phyloP scores from a whole-genome alignment of 768 basidiomycete species.

The Leccinum uliginosum region DNA sequence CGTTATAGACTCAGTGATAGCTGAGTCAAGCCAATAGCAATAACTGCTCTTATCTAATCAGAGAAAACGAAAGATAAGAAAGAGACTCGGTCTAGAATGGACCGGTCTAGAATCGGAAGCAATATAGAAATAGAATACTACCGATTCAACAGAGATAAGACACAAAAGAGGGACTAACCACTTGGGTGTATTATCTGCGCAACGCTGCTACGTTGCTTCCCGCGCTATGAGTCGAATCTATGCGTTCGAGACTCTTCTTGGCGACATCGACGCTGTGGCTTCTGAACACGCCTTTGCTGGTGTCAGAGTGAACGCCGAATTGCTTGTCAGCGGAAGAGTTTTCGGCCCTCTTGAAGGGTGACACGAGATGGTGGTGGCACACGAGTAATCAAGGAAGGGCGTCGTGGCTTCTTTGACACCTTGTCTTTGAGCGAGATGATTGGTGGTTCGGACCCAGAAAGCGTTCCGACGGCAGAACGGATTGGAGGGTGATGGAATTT shows the following conservation, averaged over 20 bases:
- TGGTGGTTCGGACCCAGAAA: neutral
- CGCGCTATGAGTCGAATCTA: slow-evolving; percentile 48
- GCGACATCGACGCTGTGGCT: slow-evolving; percentile 30
- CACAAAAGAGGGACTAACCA: slow-evolving; percentile 37
- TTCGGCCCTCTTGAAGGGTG: slow-evolving; percentile 19
- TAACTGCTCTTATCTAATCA: too few relatives aligned
- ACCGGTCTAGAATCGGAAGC: too few relatives aligned
- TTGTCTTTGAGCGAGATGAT: neutral
- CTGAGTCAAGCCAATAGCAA: too few relatives aligned
- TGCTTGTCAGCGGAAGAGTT: slow-evolving; percentile 27
- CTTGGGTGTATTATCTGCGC: slow-evolving; percentile 56
- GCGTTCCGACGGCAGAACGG: neutral
- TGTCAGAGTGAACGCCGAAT: slow-evolving; percentile 28
- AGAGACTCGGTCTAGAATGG: too few relatives aligned
- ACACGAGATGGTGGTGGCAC: neutral
- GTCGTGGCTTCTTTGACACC: slow-evolving; percentile 10
- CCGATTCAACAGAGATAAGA: neutral
- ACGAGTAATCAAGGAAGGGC: slow-evolving; percentile 20
- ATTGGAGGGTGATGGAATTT: slow-evolving; percentile 1
- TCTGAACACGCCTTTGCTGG: slow-evolving; percentile 14
- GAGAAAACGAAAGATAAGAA: too few relatives aligned
- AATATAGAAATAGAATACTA: too few relatives aligned
- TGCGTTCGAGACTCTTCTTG: slow-evolving; percentile 41
- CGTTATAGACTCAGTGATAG: too few relatives aligned
- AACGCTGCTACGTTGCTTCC: slow-evolving; percentile 66